phyloP scores from a whole-genome alignment of 495 filamentous ascomycete species.

The Parathielavia appendiculata region DNA sequence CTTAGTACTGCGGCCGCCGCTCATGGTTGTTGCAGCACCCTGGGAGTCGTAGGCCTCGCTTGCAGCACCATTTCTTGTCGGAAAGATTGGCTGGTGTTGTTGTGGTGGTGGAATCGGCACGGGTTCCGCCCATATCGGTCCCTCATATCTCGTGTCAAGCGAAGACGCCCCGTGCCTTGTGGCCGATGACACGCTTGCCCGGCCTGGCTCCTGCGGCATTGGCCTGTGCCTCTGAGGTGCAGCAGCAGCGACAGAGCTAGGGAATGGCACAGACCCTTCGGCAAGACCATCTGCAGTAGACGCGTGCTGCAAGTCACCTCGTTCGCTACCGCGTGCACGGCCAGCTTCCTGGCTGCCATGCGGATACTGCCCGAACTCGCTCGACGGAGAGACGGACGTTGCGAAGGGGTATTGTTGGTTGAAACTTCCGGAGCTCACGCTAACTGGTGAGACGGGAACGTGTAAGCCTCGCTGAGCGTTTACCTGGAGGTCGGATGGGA shows the following conservation, averaged over 20 bases:
- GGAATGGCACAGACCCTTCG: not conserved
- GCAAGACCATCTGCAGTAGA: not conserved
- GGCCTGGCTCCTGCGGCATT: no score
- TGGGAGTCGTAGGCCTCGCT: not conserved
- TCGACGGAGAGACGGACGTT: conserved; percentile 48
- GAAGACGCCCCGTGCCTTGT: not conserved
- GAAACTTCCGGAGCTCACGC: conserved; percentile 57
- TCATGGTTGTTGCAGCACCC: not conserved
- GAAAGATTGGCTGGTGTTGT: conserved; percentile 5
- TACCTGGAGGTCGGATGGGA: conserved; percentile 80
- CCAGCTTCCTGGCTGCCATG: conserved; percentile 2
- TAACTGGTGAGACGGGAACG: conserved; percentile 69
- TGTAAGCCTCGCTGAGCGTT: conserved; percentile 66
- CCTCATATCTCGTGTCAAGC: not conserved
- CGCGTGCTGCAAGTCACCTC: not conserved
- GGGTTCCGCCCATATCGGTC: not conserved
- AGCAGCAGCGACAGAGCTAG: not conserved
- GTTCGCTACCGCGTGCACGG: not conserved
- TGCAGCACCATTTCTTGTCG: not conserved
- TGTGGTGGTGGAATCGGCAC: not conserved
- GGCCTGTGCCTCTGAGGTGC: not conserved
- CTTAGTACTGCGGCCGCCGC: not conserved
- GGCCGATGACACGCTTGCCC: not conserved
- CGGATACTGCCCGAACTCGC: conserved; percentile 31
- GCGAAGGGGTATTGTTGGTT: conserved; percentile 56